Percentiles rank a stretch among this genome's conserved stretches.
Conservation (phyloP, 768 basidiomycete genomes). For the Auriscalpium vulgare region DNA sequence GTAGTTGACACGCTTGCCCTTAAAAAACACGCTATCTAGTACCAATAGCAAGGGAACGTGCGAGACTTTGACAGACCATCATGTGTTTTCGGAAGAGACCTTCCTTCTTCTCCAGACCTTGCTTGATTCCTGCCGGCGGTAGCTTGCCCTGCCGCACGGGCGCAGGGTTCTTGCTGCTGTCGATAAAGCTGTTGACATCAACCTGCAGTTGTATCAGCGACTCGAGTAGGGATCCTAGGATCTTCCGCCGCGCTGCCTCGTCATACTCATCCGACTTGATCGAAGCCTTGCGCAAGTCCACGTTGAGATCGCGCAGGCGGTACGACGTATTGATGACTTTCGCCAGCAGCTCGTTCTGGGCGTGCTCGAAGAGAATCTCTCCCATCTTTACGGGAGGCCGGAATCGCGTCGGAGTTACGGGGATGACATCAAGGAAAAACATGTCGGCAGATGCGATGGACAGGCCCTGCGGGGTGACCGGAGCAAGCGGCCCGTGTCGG, state of each 20-base stretch:
- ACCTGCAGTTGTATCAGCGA: conserved; percentile 83
- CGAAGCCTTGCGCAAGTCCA: conserved; percentile 51
- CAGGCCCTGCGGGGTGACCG: conserved; percentile 48
- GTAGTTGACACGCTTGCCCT: conserved; percentile 98
- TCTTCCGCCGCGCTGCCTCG: conserved; percentile 39
- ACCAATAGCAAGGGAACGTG: neutral
- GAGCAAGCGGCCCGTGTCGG: conserved; percentile 80
- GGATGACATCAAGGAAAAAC: conserved; percentile 92
- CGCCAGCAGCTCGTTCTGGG: conserved; percentile 86
- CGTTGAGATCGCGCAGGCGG: conserved; percentile 68
- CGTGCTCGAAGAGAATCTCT: conserved; percentile 90
- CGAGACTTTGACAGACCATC: conserved; percentile 62
- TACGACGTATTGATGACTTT: conserved; percentile 77
- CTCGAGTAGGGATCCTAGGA: conserved; percentile 69
- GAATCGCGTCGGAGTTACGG: conserved; percentile 92
- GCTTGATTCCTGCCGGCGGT: conserved; percentile 91
- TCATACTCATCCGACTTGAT: conserved; percentile 48
- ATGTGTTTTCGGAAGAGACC: conserved; percentile 97
- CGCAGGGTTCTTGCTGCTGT: conserved; percentile 90
- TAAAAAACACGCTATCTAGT: conserved; percentile 23
- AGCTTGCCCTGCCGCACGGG: conserved; percentile 81
- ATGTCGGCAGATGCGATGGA: conserved; percentile 81
- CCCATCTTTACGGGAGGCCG: conserved; percentile 89
- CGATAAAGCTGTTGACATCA: conserved; percentile 95
- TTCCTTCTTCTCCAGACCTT: conserved; percentile 97